Percentiles rank a stretch among this genome's conserved stretches.
Evolutionary conservation across 2,329 filamentous ascomycete genomes (phyloP).

Genomic region (Ploettnerulaceae sp.): DNA sequence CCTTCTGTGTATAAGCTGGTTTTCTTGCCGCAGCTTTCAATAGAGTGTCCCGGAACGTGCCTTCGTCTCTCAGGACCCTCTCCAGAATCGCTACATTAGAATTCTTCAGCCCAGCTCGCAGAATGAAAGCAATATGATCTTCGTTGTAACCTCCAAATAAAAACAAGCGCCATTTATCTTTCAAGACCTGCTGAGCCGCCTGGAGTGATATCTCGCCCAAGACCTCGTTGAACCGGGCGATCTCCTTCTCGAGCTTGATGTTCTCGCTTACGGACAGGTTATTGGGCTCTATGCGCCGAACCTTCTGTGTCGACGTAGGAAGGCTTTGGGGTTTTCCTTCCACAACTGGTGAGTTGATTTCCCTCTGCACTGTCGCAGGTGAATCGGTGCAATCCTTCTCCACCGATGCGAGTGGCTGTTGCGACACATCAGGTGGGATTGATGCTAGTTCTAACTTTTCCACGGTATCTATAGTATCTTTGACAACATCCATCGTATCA

Average conservation of each 20-base stretch:
- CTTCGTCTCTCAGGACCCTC: slow-evolving; percentile 23
- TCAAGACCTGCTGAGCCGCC: slow-evolving; percentile 23
- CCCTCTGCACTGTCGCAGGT: no score
- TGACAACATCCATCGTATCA: no score
- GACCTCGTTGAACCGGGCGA: slow-evolving; percentile 19
- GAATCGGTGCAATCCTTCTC: no score
- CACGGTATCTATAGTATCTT: no score
- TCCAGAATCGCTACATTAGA: slow-evolving; percentile 19
- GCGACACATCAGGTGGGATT: not conserved
- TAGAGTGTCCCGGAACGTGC: slow-evolving; percentile 19
- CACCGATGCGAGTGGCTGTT: no score
- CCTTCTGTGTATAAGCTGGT: no score
- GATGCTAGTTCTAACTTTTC: not conserved
- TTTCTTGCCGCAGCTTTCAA: slow-evolving; percentile 15
- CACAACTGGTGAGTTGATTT: not conserved
- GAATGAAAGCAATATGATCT: slow-evolving; percentile 26
- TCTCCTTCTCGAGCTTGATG: slow-evolving; percentile 20
- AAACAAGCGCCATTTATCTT: slow-evolving; percentile 23
- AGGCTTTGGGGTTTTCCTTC: not conserved
- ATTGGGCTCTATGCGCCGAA: not conserved
- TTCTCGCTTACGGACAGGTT: not conserved
- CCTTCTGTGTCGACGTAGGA: not conserved
- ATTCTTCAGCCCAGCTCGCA: slow-evolving; percentile 29
- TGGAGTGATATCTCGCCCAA: slow-evolving; percentile 20
- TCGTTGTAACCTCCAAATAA: slow-evolving; percentile 24